A percentile compares a stretch with the other conserved stretches of the same genome.
Conservation (phyloP, 805 yeast genomes). For the Millerozyma acaciae region DNA sequence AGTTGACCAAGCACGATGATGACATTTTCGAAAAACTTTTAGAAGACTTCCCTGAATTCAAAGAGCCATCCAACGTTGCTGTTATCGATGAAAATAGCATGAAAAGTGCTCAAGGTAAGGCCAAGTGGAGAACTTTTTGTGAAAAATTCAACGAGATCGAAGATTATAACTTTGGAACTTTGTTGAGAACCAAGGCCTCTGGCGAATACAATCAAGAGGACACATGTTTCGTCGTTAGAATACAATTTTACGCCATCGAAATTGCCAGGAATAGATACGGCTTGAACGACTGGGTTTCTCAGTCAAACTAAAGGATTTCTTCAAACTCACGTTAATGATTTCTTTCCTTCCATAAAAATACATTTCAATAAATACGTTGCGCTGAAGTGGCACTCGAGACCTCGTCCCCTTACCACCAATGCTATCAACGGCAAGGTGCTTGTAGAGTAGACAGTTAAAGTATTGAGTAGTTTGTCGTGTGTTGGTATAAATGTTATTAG, state of each 20-base stretch:
- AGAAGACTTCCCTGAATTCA: constrained; percentile 85
- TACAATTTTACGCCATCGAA: constrained; percentile 94
- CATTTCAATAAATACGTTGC: too few species aligned
- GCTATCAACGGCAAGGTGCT: too few species aligned
- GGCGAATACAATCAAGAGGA: constrained; percentile 79
- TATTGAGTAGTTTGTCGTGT: too few species aligned
- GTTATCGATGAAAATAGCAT: constrained; percentile 70
- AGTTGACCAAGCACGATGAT: constrained; percentile 67
- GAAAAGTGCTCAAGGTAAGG: constrained; percentile 77
- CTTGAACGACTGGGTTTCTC: constrained; percentile 80
- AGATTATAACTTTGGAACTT: constrained; percentile 94
- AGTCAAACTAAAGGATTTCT: constrained; percentile 11
- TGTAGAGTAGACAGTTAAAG: too few species aligned
- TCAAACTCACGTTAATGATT: too few species aligned
- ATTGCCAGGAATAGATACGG: constrained; percentile 89
- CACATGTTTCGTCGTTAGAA: constrained; percentile 86
- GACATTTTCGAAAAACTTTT: constrained; percentile 60
- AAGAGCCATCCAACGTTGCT: constrained; percentile 52
- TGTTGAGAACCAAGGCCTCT: constrained; percentile 67
- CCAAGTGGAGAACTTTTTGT: constrained; percentile 86
- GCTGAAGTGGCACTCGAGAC: too few species aligned
- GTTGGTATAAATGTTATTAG: too few species aligned
- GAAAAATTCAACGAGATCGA: constrained; percentile 80
- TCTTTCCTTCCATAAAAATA: too few species aligned
- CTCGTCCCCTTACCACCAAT: too few species aligned